A percentile compares a stretch with the other conserved stretches of the same genome.
Evolutionary conservation across 2,329 filamentous ascomycete genomes (phyloP).

Genomic region (Knoxdaviesia capensis): DNA sequence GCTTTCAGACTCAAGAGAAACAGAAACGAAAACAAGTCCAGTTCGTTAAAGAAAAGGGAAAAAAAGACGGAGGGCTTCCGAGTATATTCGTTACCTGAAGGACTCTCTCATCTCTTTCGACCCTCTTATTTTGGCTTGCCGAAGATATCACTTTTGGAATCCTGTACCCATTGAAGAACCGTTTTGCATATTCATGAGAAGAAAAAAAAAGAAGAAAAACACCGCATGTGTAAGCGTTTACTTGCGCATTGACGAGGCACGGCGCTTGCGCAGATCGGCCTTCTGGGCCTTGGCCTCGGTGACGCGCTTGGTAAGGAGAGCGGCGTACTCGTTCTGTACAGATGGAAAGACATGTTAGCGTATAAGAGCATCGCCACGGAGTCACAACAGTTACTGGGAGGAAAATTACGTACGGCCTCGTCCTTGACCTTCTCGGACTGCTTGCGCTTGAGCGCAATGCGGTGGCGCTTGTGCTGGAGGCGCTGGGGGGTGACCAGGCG

Average conservation of each 20-base stretch:
- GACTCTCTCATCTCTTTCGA: no score
- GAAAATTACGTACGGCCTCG: slow-evolving; percentile 60
- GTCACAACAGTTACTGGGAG: background rate
- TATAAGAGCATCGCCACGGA: background rate
- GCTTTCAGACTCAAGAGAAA: no score
- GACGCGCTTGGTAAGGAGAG: slow-evolving; percentile 92
- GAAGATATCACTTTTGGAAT: no score
- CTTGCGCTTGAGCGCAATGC: slow-evolving; percentile 94
- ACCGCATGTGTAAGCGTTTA: slow-evolving; percentile 26
- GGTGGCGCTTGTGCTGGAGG: slow-evolving; percentile 99
- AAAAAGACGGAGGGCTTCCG: no score
- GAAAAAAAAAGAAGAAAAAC: slow-evolving; percentile 1
- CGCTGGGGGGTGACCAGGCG: slow-evolving; percentile 97
- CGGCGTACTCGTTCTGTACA: slow-evolving; percentile 78
- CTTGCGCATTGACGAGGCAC: slow-evolving; percentile 89
- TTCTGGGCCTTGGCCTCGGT: slow-evolving; percentile 88
- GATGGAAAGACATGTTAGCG: slow-evolving; percentile 12
- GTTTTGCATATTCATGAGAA: background rate
- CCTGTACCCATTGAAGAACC: no score
- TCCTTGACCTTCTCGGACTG: slow-evolving; percentile 95
- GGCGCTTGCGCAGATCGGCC: slow-evolving; percentile 87
- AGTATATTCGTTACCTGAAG: no score
- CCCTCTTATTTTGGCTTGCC: no score
- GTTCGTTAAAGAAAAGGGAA: no score
- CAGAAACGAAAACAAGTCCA: no score